Conservation (phyloP, 169 alveolate species). For the Plasmodium blacklocki region DNA sequence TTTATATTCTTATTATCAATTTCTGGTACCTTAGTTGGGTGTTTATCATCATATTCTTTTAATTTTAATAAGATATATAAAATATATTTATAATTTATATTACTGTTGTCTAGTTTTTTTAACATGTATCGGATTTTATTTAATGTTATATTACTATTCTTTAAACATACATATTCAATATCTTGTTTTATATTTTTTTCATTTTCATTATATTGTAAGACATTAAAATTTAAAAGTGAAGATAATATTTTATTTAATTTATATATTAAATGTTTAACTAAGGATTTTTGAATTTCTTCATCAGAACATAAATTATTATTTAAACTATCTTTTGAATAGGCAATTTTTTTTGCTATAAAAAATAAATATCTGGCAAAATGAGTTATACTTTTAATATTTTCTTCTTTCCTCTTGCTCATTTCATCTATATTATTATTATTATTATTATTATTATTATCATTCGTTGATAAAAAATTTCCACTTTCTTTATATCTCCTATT, state of each 20-base stretch:
- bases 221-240: slow-evolving; percentile 37
- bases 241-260: slow-evolving; percentile 52
- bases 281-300: slow-evolving; percentile 34
- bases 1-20: not conserved
- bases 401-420: slow-evolving; percentile 23
- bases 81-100: slow-evolving; percentile 37
- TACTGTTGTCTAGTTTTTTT: slow-evolving; percentile 48
- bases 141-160: slow-evolving; percentile 37
- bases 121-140: slow-evolving; percentile 46
- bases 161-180: slow-evolving; percentile 45
- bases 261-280: slow-evolving; percentile 52
- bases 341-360: slow-evolving; percentile 70
- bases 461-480: not conserved
- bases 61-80: slow-evolving; percentile 40
- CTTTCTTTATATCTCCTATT: not conserved
- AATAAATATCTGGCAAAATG: slow-evolving; percentile 68
- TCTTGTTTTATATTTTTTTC: slow-evolving; percentile 43
- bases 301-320: not conserved
- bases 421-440: not conserved
- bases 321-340: slow-evolving; percentile 7
- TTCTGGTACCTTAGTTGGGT: no score
- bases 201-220: slow-evolving; percentile 53
- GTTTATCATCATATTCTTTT: slow-evolving; percentile 15
- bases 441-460: not conserved
- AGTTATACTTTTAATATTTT: slow-evolving; percentile 44